phyloP scores from a whole-genome alignment of 495 filamentous ascomycete species.

The Choiromyces venosus region DNA sequence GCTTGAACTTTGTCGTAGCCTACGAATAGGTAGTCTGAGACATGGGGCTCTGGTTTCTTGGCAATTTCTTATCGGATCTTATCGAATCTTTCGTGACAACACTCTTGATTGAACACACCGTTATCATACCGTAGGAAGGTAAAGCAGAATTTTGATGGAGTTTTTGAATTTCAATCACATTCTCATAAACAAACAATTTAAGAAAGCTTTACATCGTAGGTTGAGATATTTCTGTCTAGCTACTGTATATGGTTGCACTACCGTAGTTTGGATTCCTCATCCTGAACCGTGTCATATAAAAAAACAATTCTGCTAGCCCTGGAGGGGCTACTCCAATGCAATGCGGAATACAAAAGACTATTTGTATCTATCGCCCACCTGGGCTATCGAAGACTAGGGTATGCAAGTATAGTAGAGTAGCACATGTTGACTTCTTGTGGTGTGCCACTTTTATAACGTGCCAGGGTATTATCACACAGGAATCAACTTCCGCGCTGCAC shows the following conservation, averaged over 20 bases:
- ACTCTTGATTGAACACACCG: too few relatives aligned
- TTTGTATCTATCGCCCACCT: background rate
- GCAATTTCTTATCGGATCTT: slow-evolving; percentile 6
- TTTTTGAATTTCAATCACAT: too few relatives aligned
- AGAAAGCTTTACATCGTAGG: too few relatives aligned
- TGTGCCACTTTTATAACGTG: background rate
- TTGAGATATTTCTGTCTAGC: background rate
- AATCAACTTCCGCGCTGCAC: background rate
- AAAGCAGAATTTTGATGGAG: too few relatives aligned
- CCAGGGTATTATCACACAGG: background rate
- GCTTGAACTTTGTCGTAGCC: background rate
- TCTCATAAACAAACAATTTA: too few relatives aligned
- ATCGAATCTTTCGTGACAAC: background rate
- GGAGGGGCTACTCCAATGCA: background rate
- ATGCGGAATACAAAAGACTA: background rate
- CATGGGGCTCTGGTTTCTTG: slow-evolving; percentile 5
- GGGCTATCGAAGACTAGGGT: background rate
- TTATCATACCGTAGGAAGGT: too few relatives aligned
- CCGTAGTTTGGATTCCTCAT: background rate
- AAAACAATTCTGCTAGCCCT: background rate
- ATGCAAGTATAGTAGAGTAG: background rate
- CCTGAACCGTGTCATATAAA: background rate
- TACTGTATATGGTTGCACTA: background rate
- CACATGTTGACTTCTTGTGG: background rate
- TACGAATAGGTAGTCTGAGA: too few relatives aligned